phyloP scores from a whole-genome alignment of 495 filamentous ascomycete genomes.

The Xylaria intraflava region DNA sequence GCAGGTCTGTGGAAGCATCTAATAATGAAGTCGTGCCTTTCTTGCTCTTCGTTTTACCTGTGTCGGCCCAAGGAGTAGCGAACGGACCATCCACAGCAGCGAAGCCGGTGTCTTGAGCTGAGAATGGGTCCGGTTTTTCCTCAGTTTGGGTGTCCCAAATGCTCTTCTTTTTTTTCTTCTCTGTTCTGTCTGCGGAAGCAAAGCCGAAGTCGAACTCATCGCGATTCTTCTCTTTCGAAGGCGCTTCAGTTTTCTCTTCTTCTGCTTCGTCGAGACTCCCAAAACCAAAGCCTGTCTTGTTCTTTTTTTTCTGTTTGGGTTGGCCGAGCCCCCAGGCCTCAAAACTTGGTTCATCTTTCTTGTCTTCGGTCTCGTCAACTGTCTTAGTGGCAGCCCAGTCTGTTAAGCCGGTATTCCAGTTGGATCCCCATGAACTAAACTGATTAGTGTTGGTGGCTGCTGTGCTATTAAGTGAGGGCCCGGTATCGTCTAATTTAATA shows the following conservation, averaged over 20 bases:
- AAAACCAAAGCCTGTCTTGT: slow-evolving; percentile 30
- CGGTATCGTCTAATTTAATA: slow-evolving; percentile 42
- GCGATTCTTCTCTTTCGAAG: slow-evolving; percentile 23
- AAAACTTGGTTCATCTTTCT: slow-evolving; percentile 14
- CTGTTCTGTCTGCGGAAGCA: slow-evolving; percentile 17
- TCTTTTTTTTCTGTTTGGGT: slow-evolving; percentile 40
- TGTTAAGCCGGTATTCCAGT: slow-evolving; percentile 27
- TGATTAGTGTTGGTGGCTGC: slow-evolving; percentile 24
- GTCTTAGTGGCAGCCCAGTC: slow-evolving; percentile 25
- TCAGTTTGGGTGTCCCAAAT: slow-evolving; percentile 25
- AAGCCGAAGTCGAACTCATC: slow-evolving; percentile 32
- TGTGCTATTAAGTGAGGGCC: slow-evolving; percentile 22
- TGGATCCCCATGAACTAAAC: slow-evolving; percentile 36
- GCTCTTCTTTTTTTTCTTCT: slow-evolving; percentile 37
- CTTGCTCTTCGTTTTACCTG: slow-evolving; percentile 32
- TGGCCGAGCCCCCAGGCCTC: slow-evolving; percentile 38
- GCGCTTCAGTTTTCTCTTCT: slow-evolving; percentile 20
- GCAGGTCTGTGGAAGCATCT: slow-evolving; percentile 8
- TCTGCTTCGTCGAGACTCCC: slow-evolving; percentile 32
- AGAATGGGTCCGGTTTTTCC: slow-evolving; percentile 21
- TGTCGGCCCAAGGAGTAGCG: slow-evolving; percentile 23
- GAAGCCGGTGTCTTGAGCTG: slow-evolving; percentile 13
- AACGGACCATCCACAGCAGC: slow-evolving; percentile 21
- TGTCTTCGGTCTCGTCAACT: slow-evolving; percentile 17
- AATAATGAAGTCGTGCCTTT: slow-evolving; percentile 22